Conservation (phyloP, 1,284 basidiomycete genomes). For the Cronartium quercuum region DNA sequence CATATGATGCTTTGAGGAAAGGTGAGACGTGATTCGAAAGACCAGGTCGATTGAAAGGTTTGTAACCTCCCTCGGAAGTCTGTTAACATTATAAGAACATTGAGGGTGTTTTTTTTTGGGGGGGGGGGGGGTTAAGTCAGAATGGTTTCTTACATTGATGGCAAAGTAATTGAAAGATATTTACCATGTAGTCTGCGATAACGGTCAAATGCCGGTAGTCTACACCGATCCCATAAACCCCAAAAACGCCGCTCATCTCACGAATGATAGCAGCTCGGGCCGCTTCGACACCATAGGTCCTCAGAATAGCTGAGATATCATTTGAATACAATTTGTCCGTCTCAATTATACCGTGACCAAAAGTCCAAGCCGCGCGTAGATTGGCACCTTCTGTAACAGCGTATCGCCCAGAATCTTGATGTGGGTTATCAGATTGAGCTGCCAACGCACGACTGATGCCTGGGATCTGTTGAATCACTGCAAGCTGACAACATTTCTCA, state of each 20-base stretch:
- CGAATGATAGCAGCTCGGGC: slow-evolving; percentile 52
- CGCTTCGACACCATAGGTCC: slow-evolving; percentile 63
- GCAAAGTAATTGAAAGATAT: slow-evolving; percentile 45
- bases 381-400: slow-evolving; percentile 71
- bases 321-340: slow-evolving; percentile 83
- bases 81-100: slow-evolving; percentile 49
- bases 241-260: slow-evolving; percentile 87
- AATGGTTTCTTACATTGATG: neutral
- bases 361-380: slow-evolving; percentile 82
- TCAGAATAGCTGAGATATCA: slow-evolving; percentile 86
- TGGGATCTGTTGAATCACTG: slow-evolving; percentile 79
- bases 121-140: neutral
- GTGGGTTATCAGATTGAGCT: slow-evolving; percentile 37
- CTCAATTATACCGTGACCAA: slow-evolving; percentile 71
- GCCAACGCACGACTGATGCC: slow-evolving; percentile 55
- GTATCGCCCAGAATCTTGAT: slow-evolving; percentile 44
- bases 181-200: slow-evolving; percentile 97
- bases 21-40: slow-evolving; percentile 86
- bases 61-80: slow-evolving; percentile 96
- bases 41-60: slow-evolving; percentile 94
- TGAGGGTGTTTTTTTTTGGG: neutral
- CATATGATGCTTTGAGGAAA: slow-evolving; percentile 91
- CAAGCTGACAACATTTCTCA: slow-evolving; percentile 72
- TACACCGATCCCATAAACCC: slow-evolving; percentile 95
- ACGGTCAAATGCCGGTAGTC: slow-evolving; percentile 89